phyloP scores from a whole-genome alignment of 2,329 filamentous ascomycete species.

The Didymella arachidicola region DNA sequence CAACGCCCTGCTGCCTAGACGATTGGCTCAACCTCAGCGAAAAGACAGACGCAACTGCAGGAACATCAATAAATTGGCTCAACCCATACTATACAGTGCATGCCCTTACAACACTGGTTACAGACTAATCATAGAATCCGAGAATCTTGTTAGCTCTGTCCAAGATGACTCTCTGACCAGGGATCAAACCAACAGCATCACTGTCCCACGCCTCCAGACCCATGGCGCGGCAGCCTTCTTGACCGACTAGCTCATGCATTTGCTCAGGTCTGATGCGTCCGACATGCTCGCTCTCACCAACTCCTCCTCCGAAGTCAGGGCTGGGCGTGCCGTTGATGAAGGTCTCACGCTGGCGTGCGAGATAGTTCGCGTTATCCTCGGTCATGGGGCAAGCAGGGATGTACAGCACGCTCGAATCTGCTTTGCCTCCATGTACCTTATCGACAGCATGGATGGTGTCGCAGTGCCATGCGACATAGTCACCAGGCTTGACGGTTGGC shows the following conservation, averaged over 20 bases:
- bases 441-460: conserved; percentile 86
- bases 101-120: neutral
- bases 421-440: conserved; percentile 72
- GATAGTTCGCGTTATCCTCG: conserved; percentile 74
- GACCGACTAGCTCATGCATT: conserved; percentile 50
- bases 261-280: conserved; percentile 53
- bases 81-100: neutral
- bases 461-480: conserved; percentile 83
- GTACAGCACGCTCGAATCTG: conserved; percentile 85
- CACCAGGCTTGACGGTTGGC: conserved; percentile 72
- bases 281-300: conserved; percentile 66
- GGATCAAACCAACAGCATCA: conserved; percentile 55
- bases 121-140: conserved; percentile 54
- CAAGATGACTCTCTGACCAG: conserved; percentile 61
- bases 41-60: neutral
- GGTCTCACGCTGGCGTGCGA: conserved; percentile 72
- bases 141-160: conserved; percentile 62
- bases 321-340: conserved; percentile 68
- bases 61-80: neutral
- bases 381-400: conserved; percentile 88
- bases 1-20: neutral
- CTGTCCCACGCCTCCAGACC: conserved; percentile 62
- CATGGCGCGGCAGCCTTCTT: conserved; percentile 63
- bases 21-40: neutral
- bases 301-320: conserved; percentile 64